phyloP scores from a whole-genome alignment of 257 asterid species.

The Fraxinus quadrangulata region DNA sequence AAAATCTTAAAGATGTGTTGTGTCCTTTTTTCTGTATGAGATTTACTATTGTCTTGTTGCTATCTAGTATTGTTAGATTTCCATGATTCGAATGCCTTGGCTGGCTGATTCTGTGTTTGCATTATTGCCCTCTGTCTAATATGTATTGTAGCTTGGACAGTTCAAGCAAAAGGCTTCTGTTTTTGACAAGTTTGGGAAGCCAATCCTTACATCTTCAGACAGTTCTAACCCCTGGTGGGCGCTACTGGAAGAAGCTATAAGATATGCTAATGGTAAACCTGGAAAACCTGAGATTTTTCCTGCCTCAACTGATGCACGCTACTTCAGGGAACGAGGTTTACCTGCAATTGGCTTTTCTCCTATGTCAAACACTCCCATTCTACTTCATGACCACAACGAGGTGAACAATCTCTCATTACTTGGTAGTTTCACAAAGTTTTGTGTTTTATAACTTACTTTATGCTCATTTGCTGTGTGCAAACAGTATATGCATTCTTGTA shows the following conservation, averaged over 20 bases:
- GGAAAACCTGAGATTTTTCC: constrained; percentile 89
- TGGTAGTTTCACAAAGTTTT: neutral
- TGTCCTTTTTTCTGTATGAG: neutral
- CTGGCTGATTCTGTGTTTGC: constrained; percentile 7
- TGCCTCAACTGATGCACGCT: constrained; percentile 89
- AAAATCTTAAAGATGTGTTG: neutral
- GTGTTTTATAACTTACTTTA: neutral
- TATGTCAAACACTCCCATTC: constrained; percentile 92
- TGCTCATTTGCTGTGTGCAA: neutral
- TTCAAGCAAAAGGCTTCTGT: constrained; percentile 60
- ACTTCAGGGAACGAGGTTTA: constrained; percentile 70
- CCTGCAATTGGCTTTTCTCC: constrained; percentile 98
- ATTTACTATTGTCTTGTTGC: too few relatives aligned
- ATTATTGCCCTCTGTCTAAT: too few relatives aligned
- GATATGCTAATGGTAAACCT: constrained; percentile 63
- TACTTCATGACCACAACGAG: constrained; percentile 96
- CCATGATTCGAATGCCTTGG: neutral
- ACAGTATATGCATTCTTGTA: neutral
- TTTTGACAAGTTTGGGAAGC: constrained; percentile 65
- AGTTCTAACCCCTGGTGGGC: constrained; percentile 92
- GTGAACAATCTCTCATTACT: constrained; percentile 36
- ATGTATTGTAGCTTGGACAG: constrained; percentile 48
- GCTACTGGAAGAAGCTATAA: constrained; percentile 65
- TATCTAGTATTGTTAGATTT: too few relatives aligned
- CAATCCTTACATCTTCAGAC: constrained; percentile 61